Conservation (phyloP, 23 red algal species). For the Cyanidioschyzon merolae region DNA sequence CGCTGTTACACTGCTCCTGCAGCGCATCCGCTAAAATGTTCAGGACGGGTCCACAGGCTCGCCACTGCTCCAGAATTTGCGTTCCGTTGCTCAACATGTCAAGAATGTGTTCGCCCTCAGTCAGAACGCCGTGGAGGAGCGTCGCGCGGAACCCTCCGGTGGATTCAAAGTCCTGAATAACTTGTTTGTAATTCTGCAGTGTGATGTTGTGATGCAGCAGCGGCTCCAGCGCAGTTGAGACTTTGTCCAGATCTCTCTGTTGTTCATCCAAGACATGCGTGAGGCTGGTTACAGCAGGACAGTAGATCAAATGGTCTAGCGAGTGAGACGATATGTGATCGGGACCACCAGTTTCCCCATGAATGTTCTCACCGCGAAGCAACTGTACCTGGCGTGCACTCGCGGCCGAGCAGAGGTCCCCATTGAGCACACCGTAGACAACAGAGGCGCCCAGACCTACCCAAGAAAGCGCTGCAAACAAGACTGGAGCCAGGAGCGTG, state of each 20-base stretch:
- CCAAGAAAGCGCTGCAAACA: neutral
- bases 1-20: conserved; percentile 12
- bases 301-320: conserved; percentile 9
- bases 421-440: conserved; percentile 15
- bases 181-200: neutral
- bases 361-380: neutral
- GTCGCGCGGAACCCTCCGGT: neutral
- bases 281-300: neutral
- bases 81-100: neutral
- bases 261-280: neutral
- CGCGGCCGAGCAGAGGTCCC: conserved; percentile 1
- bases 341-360: neutral
- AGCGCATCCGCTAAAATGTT: neutral
- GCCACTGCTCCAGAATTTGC: neutral
- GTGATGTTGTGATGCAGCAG: neutral
- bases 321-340: conserved; percentile 1
- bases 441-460: neutral
- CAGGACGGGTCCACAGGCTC: neutral
- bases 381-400: neutral
- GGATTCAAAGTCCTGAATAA: neutral
- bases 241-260: neutral
- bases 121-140: neutral
- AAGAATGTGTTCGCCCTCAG: neutral
- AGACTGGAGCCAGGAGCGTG: neutral
- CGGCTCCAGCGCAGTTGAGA: neutral